These are phyloP conservation scores for Carallia brachiata DNA, from an alignment of 345 rosid species.

Conservation along the genomic window DNA sequence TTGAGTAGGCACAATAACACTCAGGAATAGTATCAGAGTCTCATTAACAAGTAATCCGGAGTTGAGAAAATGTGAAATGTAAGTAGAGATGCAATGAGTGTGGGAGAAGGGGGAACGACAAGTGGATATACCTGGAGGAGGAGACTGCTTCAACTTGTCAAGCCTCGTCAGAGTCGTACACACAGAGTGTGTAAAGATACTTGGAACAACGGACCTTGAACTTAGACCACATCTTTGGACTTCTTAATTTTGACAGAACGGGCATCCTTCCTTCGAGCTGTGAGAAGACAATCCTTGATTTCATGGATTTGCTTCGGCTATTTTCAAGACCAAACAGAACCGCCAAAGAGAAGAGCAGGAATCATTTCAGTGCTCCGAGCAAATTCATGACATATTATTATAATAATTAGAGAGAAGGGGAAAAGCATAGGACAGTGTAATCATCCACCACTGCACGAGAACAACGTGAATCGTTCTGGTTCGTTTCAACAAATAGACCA, in stretches of 20 bases:
- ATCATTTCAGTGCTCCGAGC: too few species aligned
- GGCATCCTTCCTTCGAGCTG: conserved; percentile 94
- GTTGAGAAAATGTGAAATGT: neutral
- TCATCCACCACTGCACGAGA: too few species aligned
- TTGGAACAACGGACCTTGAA: conserved; percentile 96
- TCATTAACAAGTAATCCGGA: neutral
- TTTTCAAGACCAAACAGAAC: neutral
- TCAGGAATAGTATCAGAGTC: too few species aligned
- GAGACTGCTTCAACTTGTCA: conserved; percentile 92
- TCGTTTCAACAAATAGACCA: too few species aligned
- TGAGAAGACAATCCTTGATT: conserved; percentile 95
- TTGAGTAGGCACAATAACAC: neutral
- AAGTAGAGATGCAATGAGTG: neutral
- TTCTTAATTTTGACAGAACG: conserved; percentile 87
- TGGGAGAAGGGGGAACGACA: neutral
- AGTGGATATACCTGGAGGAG: conserved; percentile 65
- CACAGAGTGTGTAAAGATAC: conserved; percentile 87
- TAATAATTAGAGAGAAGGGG: too few species aligned
- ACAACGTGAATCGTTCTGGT: too few species aligned
- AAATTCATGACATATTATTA: too few species aligned
- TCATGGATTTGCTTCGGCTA: conserved; percentile 95
- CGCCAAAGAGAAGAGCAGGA: too few species aligned
- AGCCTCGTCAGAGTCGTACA: conserved; percentile 82
- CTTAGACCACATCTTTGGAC: conserved; percentile 70
- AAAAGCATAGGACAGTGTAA: too few species aligned